These are phyloP conservation scores for Notholithocarpus densiflorus DNA, from an alignment of 306 rosid species.

Conservation along the genomic window DNA sequence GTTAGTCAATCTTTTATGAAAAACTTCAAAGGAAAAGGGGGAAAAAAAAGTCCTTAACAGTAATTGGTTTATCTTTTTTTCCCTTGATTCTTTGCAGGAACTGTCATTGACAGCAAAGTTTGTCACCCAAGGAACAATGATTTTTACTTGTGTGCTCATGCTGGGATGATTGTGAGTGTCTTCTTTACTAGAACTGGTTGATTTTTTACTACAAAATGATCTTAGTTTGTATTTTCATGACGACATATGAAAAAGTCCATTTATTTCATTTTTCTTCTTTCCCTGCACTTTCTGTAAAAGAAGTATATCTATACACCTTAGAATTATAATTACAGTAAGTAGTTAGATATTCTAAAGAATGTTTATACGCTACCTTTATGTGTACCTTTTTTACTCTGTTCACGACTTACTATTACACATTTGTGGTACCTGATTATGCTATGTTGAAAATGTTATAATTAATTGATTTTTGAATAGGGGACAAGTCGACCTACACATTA, in stretches of 20 bases:
- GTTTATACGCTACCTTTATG: not conserved
- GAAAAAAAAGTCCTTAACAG: not conserved
- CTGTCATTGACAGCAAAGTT: conserved; percentile 27
- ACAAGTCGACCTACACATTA: conserved; percentile 44
- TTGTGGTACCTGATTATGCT: not conserved
- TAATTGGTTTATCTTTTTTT: not conserved
- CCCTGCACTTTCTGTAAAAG: no score
- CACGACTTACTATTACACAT: not conserved
- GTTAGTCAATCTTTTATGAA: conserved; percentile 9
- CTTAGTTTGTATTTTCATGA: no score
- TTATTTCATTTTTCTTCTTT: no score
- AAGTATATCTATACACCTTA: no score
- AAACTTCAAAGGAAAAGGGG: not conserved
- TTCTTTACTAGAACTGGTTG: not conserved
- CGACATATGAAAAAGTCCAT: no score
- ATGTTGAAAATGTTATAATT: not conserved
- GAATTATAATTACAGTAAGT: not conserved
- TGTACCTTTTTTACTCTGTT: not conserved
- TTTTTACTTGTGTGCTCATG: conserved; percentile 43
- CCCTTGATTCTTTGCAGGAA: conserved; percentile 25
- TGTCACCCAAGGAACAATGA: conserved; percentile 37
- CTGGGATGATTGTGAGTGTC: conserved; percentile 35
- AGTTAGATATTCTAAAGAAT: no score
- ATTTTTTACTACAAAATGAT: no score
- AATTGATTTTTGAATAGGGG: conserved; percentile 19